Evolutionary conservation across 2,329 filamentous ascomycete species (phyloP), one percentile per base, ranked within the genome.

Genomic region (Raffaelea deltoideospora): DNA sequence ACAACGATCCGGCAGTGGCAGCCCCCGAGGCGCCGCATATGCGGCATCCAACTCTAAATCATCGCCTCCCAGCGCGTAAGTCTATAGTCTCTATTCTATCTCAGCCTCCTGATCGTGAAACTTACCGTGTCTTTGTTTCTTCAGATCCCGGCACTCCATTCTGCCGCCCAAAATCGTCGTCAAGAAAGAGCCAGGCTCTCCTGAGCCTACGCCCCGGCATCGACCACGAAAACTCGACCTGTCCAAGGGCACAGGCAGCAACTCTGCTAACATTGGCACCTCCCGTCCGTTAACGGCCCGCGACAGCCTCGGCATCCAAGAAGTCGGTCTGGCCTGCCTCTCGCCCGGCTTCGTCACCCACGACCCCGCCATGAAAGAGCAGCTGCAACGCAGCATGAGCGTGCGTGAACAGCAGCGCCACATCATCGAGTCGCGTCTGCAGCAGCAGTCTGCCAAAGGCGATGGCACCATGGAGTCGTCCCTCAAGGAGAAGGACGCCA

Each of bases 341-440:
- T 96, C 90, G 3, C 90, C 90, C 0, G 90, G 90, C 37, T 96
- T 98, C 51, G 78, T 92, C 46, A 96, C 90, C 14, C 83, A 96
- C 49, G 86, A 98, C 57, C 88, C 90, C n/a, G 72, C 81, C 17
- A 92, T 95, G 85, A 79, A 90, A 53, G 85, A 94, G 58, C 87
- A 96, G 57, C 64, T 98, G 37, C 86, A 96, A 59, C 76, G 88
- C 47, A 96, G 90, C 58, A 75, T 95, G 58, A 86, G 82, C 32
- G 87, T 98, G 22, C 72, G 87, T 44, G 88, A 98, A 47, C 85
- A 94, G 54, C 90, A 98, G 58, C 72, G 88, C 47, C 82, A 85
- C 46, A 88, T 98, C 47, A 98, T 98, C 48, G 90, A 96, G 59
- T 78, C 84, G 26, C 75, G 90, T 51, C 62, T 88, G 48, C 86